Percentiles rank a stretch among this genome's conserved stretches.
These are phyloP conservation scores for Sanguinoderma infundibulare DNA, from an alignment of 1,284 basidiomycete genomes.

Conservation along the genomic window DNA sequence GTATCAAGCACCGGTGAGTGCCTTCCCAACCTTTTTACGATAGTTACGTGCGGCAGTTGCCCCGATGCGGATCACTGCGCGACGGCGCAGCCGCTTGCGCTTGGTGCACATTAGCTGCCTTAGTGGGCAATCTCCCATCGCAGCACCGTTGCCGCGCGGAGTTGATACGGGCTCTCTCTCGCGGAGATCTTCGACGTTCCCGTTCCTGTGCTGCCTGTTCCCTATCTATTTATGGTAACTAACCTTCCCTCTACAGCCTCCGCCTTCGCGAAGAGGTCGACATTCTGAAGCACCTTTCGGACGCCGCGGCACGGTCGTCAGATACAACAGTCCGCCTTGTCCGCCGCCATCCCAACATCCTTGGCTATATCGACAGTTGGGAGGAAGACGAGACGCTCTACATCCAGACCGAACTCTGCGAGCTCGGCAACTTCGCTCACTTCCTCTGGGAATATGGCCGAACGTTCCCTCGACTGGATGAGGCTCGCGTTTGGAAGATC, in stretches of 20 bases:
- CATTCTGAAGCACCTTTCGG: conserved; percentile 80
- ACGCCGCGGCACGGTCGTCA: conserved; percentile 11
- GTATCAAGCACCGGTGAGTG: conserved; percentile 86
- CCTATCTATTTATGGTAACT: neutral
- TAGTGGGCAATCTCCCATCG: conserved; percentile 1
- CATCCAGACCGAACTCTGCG: conserved; percentile 96
- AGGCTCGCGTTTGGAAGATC: conserved; percentile 97
- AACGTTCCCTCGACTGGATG: conserved; percentile 85
- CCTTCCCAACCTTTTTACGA: neutral
- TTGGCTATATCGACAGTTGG: conserved; percentile 96
- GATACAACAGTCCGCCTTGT: conserved; percentile 20
- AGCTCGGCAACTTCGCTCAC: conserved; percentile 87
- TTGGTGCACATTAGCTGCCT: neutral
- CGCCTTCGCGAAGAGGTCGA: conserved; percentile 96
- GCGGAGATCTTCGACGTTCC: conserved; percentile 1
- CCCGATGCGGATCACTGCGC: neutral
- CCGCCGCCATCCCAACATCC: conserved; percentile 71
- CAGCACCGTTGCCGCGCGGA: neutral
- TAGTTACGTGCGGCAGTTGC: neutral
- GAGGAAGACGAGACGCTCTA: conserved; percentile 91
- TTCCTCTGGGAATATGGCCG: conserved; percentile 95
- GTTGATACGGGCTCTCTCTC: neutral
- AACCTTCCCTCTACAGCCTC: conserved; percentile 50
- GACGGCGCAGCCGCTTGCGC: neutral
- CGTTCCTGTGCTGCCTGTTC: neutral